These are phyloP conservation scores for Athelia sp. DNA, from an alignment of 1,284 basidiomycete species.

Conservation along the genomic window DNA sequence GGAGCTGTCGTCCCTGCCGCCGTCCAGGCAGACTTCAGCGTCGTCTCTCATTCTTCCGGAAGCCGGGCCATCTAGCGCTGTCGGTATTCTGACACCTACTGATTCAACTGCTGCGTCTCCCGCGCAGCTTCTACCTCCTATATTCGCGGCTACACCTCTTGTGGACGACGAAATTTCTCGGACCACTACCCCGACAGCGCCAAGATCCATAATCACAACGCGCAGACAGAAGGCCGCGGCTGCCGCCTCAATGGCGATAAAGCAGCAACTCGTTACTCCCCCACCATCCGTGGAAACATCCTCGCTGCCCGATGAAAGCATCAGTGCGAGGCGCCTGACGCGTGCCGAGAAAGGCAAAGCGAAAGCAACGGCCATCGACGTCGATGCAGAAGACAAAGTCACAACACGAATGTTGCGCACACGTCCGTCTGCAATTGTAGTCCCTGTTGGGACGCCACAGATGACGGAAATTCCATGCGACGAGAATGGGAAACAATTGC, in stretches of 20 bases:
- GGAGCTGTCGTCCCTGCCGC: slow-evolving; percentile 31
- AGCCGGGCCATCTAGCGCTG: background rate
- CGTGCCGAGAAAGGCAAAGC: slow-evolving; percentile 27
- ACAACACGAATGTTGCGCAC: slow-evolving; percentile 44
- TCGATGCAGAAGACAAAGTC: slow-evolving; percentile 42
- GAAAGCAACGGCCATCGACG: slow-evolving; percentile 39
- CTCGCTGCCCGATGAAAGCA: slow-evolving; percentile 9
- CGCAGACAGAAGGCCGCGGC: slow-evolving; percentile 49
- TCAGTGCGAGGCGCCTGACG: slow-evolving; percentile 3
- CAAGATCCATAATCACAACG: slow-evolving; percentile 54
- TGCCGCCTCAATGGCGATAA: slow-evolving; percentile 16
- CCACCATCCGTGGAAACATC: slow-evolving; percentile 23
- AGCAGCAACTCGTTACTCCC: slow-evolving; percentile 21
- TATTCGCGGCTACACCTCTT: slow-evolving; percentile 13
- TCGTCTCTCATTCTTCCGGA: slow-evolving; percentile 5
- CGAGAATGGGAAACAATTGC: slow-evolving; percentile 52
- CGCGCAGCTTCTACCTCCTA: slow-evolving; percentile 30
- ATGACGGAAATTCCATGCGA: slow-evolving; percentile 35
- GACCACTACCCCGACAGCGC: slow-evolving; percentile 24
- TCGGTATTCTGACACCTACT: slow-evolving; percentile 10
- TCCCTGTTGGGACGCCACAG: slow-evolving; percentile 29
- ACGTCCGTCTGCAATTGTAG: slow-evolving; percentile 33
- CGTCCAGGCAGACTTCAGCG: slow-evolving; percentile 24
- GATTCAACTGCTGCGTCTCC: slow-evolving; percentile 19
- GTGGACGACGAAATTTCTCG: slow-evolving; percentile 17